Evolutionary conservation across 2,329 filamentous ascomycete species (phyloP).

Genomic region (Trichoderma sp.): DNA sequence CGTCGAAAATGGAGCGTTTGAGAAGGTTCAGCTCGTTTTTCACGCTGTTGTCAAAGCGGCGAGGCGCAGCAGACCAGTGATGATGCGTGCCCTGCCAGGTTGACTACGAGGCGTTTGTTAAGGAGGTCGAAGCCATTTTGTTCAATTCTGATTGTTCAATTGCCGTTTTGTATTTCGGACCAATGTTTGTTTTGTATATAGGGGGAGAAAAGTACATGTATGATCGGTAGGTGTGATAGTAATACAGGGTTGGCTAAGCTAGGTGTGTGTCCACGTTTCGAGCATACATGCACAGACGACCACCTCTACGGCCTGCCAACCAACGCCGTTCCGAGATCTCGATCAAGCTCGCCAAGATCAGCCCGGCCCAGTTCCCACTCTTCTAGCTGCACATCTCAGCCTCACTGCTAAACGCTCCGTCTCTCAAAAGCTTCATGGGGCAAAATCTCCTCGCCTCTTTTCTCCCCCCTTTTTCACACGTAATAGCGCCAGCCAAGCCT

Average conservation of each 20-base stretch:
- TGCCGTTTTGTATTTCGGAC: neutral
- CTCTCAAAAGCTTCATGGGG: neutral
- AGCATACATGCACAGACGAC: neutral
- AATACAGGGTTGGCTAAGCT: neutral
- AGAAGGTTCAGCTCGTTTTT: neutral
- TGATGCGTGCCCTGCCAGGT: neutral
- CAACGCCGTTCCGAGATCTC: constrained; percentile 8
- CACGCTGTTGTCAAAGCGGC: neutral
- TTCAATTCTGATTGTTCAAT: neutral
- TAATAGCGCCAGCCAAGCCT: constrained; percentile 9
- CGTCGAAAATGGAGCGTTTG: neutral
- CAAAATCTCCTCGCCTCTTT: neutral
- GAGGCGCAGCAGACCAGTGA: constrained; percentile 9
- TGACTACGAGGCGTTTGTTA: neutral
- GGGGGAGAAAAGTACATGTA: neutral
- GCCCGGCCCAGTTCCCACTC: neutral
- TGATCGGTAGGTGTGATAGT: neutral
- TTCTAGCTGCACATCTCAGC: neutral
- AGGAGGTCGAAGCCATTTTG: too few relatives aligned
- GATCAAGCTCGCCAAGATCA: constrained; percentile 7
- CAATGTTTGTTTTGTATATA: neutral
- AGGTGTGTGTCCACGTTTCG: neutral
- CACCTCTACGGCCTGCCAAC: neutral
- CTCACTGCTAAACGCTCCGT: neutral
- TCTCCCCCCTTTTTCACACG: neutral